phyloP scores from a whole-genome alignment of 1,139 yeast species.

The Magnusiomyces suaveolens region DNA sequence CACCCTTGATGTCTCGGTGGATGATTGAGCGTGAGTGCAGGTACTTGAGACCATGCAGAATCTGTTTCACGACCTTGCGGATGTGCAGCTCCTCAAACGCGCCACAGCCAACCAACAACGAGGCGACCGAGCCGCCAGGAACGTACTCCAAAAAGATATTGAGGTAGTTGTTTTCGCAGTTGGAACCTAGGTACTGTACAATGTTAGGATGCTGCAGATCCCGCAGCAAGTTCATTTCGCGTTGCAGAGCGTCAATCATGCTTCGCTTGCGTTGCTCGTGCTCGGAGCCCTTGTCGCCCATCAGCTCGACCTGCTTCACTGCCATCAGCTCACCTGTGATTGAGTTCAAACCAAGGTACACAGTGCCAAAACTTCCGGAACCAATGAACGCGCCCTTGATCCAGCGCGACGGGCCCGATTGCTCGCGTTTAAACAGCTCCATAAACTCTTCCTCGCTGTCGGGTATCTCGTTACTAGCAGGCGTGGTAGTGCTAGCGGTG shows the following conservation, averaged over 20 bases:
- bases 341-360: conserved; percentile 84
- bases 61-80: conserved; percentile 74
- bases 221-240: conserved; percentile 71
- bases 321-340: conserved; percentile 94
- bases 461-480: conserved; percentile 10
- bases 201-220: conserved; percentile 85
- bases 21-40: conserved; percentile 75
- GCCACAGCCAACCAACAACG: conserved; percentile 77
- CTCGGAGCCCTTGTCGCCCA: conserved; percentile 35
- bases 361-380: conserved; percentile 90
- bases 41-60: conserved; percentile 70
- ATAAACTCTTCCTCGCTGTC: conserved; percentile 21
- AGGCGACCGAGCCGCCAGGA: conserved; percentile 92
- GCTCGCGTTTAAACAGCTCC: conserved; percentile 37
- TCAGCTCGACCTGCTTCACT: conserved; percentile 76
- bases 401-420: conserved; percentile 62
- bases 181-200: conserved; percentile 82
- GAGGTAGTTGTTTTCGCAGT: conserved; percentile 52
- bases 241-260: conserved; percentile 76
- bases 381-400: conserved; percentile 88
- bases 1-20: conserved; percentile 90
- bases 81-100: conserved; percentile 87
- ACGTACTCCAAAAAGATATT: conserved; percentile 89
- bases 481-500: background rate
- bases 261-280: conserved; percentile 40